These are phyloP conservation scores for Basidiobolus meristosporus DNA, from an alignment of 371 early-diverging fungal species.

Conservation along the genomic window DNA sequence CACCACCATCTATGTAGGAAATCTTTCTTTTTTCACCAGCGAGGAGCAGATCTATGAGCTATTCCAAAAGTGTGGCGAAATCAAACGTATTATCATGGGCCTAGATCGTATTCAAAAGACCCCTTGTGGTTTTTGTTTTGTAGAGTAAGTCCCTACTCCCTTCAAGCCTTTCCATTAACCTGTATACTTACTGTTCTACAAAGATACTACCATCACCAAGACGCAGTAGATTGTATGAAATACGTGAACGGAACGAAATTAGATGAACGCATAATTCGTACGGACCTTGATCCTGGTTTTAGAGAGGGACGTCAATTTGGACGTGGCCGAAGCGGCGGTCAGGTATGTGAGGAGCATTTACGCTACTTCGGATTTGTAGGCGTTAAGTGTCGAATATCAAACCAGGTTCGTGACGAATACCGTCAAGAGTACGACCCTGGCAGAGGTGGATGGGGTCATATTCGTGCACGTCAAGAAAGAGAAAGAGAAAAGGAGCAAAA, in stretches of 20 bases:
- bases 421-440: constrained; percentile 87
- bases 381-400: not conserved
- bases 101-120: constrained; percentile 83
- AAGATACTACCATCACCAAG: constrained; percentile 73
- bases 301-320: constrained; percentile 92
- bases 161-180: constrained; percentile 2
- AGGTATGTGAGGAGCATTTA: constrained; percentile 22
- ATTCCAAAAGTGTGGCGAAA: constrained; percentile 89
- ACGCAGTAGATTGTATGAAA: constrained; percentile 82
- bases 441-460: constrained; percentile 92
- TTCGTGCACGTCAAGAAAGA: constrained; percentile 36
- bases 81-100: constrained; percentile 97
- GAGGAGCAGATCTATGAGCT: constrained; percentile 97
- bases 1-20: constrained; percentile 92
- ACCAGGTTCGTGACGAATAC: constrained; percentile 77
- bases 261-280: constrained; percentile 86
- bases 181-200: constrained; percentile 1
- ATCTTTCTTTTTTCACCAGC: constrained; percentile 92
- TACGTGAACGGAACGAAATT: constrained; percentile 88
- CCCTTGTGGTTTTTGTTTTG: constrained; percentile 98
- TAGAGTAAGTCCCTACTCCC: constrained; percentile 85
- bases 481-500: constrained; percentile 32
- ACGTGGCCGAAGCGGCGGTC: constrained; percentile 88
- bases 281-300: constrained; percentile 96
- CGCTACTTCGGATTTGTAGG: not conserved